Evolutionary conservation across 495 filamentous ascomycete species (phyloP).

Genomic region (Apodospora peruviana): DNA sequence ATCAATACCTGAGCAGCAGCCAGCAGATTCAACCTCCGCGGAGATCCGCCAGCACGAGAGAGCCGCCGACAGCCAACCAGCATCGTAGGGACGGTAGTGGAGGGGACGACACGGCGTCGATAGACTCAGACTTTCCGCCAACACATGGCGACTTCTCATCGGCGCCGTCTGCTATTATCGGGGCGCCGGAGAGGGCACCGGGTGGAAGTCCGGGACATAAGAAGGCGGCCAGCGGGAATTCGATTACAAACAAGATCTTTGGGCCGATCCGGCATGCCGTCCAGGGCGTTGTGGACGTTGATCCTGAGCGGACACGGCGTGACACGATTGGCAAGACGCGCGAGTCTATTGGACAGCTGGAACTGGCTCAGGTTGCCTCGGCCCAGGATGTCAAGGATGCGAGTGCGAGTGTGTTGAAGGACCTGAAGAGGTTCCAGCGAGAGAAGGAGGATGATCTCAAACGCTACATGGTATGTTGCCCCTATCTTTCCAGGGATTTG

Average conservation of each 20-base stretch:
- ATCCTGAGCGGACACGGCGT: conserved; percentile 84
- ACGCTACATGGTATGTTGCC: conserved; percentile 79
- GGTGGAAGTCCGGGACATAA: conserved; percentile 51
- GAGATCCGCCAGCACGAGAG: conserved; percentile 56
- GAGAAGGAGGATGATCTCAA: conserved; percentile 94
- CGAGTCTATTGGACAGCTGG: conserved; percentile 68
- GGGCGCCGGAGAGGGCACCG: conserved; percentile 39
- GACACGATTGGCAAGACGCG: conserved; percentile 94
- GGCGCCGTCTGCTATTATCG: conserved; percentile 57
- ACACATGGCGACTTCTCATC: conserved; percentile 67
- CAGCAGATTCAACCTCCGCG: conserved; percentile 54
- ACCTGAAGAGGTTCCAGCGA: conserved; percentile 84
- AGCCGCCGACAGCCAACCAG: conserved; percentile 42
- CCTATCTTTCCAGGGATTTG: background rate
- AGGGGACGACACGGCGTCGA: conserved; percentile 72
- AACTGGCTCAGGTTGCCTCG: conserved; percentile 80
- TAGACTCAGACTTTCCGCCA: conserved; percentile 92
- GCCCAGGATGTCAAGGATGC: conserved; percentile 89
- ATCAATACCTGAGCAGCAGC: conserved; percentile 75
- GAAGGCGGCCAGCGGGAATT: conserved; percentile 71
- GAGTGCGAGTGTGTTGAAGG: conserved; percentile 75
- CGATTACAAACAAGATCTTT: conserved; percentile 89
- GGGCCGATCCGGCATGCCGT: conserved; percentile 90
- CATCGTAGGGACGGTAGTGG: conserved; percentile 40
- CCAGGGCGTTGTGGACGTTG: conserved; percentile 91